These are phyloP conservation scores for Zygoascus flipseniorum DNA, from an alignment of 805 yeast species.

Conservation along the genomic window DNA sequence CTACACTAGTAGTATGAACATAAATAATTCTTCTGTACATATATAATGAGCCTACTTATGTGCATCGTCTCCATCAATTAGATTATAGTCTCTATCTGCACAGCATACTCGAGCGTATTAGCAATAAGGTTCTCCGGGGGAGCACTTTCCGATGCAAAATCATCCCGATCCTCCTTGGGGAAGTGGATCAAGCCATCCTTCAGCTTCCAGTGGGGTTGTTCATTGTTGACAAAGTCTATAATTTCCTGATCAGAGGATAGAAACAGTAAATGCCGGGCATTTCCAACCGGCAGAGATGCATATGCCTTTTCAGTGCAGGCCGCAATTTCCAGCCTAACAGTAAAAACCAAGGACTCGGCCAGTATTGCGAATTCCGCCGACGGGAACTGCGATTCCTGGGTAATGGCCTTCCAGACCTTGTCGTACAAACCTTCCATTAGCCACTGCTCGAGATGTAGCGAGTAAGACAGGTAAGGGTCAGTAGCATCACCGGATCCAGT, in stretches of 20 bases:
- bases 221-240: constrained; percentile 42
- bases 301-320: constrained; percentile 76
- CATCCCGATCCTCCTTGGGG: constrained; percentile 30
- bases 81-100: constrained; percentile 85
- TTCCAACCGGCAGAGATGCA: constrained; percentile 63
- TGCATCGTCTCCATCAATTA: constrained; percentile 24
- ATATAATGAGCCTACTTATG: background rate
- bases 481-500: constrained; percentile 30
- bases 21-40: background rate
- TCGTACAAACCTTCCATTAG: constrained; percentile 95
- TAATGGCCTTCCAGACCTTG: constrained; percentile 73
- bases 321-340: constrained; percentile 82
- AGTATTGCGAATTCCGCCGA: constrained; percentile 73
- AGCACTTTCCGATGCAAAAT: constrained; percentile 31
- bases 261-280: constrained; percentile 74
- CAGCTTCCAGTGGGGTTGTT: constrained; percentile 51
- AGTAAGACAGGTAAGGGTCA: constrained; percentile 70
- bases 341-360: constrained; percentile 62
- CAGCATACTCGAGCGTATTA: constrained; percentile 78
- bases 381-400: constrained; percentile 39
- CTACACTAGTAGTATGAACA: background rate
- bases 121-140: constrained; percentile 42
- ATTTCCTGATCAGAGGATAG: constrained; percentile 50
- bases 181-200: constrained; percentile 35
- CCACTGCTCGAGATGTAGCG: constrained; percentile 84